phyloP scores from a whole-genome alignment of 2,329 filamentous ascomycete genomes.

The Colletotrichum coccodes region DNA sequence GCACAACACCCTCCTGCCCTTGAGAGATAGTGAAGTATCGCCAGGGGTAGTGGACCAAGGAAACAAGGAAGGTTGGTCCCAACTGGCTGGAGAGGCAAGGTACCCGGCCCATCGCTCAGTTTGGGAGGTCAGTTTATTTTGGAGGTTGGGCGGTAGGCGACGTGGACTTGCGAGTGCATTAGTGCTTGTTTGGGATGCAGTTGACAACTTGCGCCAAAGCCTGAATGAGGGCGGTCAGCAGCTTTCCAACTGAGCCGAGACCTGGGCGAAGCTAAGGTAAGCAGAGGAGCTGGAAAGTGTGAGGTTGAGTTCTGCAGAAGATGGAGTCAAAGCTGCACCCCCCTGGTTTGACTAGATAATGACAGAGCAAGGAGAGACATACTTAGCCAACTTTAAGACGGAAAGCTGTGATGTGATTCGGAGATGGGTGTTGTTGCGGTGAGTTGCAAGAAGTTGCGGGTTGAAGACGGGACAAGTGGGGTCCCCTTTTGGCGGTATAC shows the following conservation, averaged over 20 bases:
- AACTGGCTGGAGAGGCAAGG: not conserved
- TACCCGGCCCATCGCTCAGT: not conserved
- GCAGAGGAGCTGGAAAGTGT: not conserved
- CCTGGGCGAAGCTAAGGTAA: not conserved
- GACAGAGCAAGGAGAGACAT: not conserved
- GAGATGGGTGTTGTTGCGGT: constrained; percentile 8
- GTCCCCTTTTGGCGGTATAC: not conserved
- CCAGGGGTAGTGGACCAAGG: not conserved
- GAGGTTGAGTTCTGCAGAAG: not conserved
- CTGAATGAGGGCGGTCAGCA: not conserved
- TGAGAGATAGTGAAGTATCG: not conserved
- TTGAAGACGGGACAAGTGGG: not conserved
- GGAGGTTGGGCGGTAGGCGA: constrained; percentile 3
- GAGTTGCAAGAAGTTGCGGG: constrained; percentile 7
- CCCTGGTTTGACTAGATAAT: not conserved
- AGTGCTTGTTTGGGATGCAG: not conserved
- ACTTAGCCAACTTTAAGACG: not conserved
- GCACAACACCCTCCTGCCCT: too few species aligned
- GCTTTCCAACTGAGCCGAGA: not conserved
- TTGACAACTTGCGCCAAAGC: not conserved
- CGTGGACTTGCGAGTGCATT: not conserved
- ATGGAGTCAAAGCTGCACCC: not conserved
- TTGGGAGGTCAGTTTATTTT: not conserved
- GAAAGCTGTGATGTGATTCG: not conserved
- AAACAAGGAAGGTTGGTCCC: not conserved